Conservation (phyloP, 371 early-diverging fungal genomes). For the Circinella minor region DNA sequence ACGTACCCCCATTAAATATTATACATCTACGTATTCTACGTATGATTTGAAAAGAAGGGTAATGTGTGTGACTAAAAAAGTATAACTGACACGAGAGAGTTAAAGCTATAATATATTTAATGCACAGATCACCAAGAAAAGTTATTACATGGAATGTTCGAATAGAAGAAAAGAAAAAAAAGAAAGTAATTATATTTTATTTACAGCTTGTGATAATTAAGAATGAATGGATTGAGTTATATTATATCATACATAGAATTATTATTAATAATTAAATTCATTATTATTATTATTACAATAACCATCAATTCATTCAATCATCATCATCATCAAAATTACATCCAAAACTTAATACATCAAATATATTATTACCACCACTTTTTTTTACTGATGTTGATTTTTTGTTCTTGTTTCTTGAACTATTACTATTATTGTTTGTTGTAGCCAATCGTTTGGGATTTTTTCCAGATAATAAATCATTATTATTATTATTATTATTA, state of each 20-base stretch:
- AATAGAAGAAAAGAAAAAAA: not conserved
- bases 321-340: slow-evolving; percentile 38
- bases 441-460: slow-evolving; percentile 6
- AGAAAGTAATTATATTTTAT: too few relatives aligned
- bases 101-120: too few relatives aligned
- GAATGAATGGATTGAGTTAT: too few relatives aligned
- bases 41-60: too few relatives aligned
- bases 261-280: too few relatives aligned
- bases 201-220: too few relatives aligned
- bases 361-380: slow-evolving; percentile 26
- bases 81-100: not conserved
- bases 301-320: not conserved
- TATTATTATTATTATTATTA: not conserved
- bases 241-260: too few relatives aligned
- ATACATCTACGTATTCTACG: too few relatives aligned
- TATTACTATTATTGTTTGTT: slow-evolving; percentile 14
- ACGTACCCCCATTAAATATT: too few relatives aligned
- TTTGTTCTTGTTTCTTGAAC: not conserved
- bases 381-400: slow-evolving; percentile 7
- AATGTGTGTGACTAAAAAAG: not conserved
- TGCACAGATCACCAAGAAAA: not conserved
- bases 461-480: not conserved
- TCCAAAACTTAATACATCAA: slow-evolving; percentile 43
- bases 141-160: slow-evolving; percentile 5
- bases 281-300: too few relatives aligned